These are phyloP conservation scores for Rhizoclosmatium globosum DNA, from an alignment of 192 early-diverging fungal genomes.

Conservation along the genomic window DNA sequence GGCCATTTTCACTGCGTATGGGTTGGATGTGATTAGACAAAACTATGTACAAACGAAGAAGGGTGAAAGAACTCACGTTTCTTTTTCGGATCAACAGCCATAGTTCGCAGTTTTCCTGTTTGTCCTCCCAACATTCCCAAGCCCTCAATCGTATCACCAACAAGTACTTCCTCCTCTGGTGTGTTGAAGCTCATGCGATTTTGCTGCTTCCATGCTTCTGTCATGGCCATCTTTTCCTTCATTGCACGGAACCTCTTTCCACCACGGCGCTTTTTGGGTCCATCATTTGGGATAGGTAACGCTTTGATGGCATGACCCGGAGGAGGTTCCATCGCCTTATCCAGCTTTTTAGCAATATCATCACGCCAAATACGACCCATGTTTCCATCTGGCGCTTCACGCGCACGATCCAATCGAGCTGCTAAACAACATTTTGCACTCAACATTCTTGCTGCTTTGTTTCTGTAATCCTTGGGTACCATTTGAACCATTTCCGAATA, in stretches of 20 bases:
- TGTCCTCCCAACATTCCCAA: conserved; percentile 85
- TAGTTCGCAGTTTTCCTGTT: conserved; percentile 80
- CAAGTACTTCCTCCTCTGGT: conserved; percentile 88
- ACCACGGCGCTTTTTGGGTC: conserved; percentile 86
- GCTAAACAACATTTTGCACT: conserved; percentile 87
- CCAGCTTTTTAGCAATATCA: conserved; percentile 88
- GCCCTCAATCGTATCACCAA: conserved; percentile 82
- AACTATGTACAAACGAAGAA: not conserved
- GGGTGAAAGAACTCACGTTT: conserved; percentile 61
- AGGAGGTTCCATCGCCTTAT: conserved; percentile 85
- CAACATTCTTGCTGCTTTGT: conserved; percentile 81
- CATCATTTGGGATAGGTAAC: conserved; percentile 91
- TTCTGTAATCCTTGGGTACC: conserved; percentile 76
- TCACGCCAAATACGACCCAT: conserved; percentile 74
- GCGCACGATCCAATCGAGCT: conserved; percentile 83
- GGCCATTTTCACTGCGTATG: conserved; percentile 25
- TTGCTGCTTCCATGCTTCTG: conserved; percentile 88
- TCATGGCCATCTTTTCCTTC: conserved; percentile 83
- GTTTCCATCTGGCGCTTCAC: conserved; percentile 75
- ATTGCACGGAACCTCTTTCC: conserved; percentile 82
- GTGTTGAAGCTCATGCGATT: conserved; percentile 94
- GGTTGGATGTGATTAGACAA: not conserved
- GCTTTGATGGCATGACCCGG: conserved; percentile 87
- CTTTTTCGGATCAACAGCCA: conserved; percentile 71
- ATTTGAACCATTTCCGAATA: conserved; percentile 75